Conservation (phyloP, 2,329 filamentous ascomycete genomes). For the Neofusicoccum laricinum region DNA sequence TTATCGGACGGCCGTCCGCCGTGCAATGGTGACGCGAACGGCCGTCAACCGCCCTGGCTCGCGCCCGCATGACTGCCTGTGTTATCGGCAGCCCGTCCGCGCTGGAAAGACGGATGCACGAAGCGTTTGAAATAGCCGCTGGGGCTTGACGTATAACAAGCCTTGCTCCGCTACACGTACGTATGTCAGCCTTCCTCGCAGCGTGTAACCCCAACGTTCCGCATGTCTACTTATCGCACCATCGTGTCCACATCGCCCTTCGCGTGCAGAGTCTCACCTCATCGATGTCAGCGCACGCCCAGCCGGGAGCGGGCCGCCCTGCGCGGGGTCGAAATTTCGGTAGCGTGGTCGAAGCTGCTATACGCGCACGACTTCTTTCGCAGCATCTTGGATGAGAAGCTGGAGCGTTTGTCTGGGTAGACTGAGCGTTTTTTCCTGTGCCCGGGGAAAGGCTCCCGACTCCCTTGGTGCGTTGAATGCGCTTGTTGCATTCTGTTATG, state of each 20-base stretch:
- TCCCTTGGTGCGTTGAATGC: too few relatives aligned
- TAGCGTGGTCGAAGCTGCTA: not conserved
- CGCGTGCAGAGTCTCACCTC: not conserved
- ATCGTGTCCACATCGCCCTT: not conserved
- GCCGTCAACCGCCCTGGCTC: not conserved
- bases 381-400: too few relatives aligned
- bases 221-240: not conserved
- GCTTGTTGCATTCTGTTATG: too few relatives aligned
- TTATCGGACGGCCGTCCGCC: not conserved
- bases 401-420: too few relatives aligned
- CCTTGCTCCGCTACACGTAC: too few relatives aligned
- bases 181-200: not conserved
- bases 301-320: conserved; percentile 2
- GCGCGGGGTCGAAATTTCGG: not conserved
- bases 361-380: too few relatives aligned
- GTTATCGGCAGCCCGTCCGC: too few relatives aligned
- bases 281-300: not conserved
- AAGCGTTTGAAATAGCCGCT: conserved; percentile 2
- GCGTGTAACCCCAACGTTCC: not conserved
- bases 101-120: not conserved
- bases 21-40: conserved; percentile 8
- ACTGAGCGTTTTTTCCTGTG: too few relatives aligned
- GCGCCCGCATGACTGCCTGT: not conserved
- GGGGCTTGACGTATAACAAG: not conserved
- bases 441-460: too few relatives aligned